Conservation (phyloP, 208 protist genomes). For the Acanthamoeba castellanii region DNA sequence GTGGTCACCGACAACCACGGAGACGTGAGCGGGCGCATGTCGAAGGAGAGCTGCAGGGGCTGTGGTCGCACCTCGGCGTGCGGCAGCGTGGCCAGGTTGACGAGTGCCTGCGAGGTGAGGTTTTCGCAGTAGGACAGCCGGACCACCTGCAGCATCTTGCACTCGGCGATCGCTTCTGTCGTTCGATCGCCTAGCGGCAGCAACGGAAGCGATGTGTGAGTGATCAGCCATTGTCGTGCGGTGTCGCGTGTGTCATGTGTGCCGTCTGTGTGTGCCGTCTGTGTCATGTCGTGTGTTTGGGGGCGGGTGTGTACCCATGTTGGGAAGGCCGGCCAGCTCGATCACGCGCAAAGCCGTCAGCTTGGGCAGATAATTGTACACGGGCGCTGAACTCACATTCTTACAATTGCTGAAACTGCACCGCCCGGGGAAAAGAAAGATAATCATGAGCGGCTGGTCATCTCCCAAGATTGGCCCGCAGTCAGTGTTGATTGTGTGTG, state of each 20-base stretch:
- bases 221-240: no score
- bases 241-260: neutral
- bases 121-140: constrained; percentile 40
- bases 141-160: constrained; percentile 29
- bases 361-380: constrained; percentile 33
- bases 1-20: no score
- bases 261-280: no score
- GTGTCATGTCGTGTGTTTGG: neutral
- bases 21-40: no score
- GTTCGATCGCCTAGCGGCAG: neutral
- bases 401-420: constrained; percentile 30
- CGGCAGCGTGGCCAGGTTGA: constrained; percentile 20
- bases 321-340: neutral
- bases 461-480: no score
- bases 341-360: neutral
- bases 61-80: neutral
- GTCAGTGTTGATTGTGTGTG: neutral
- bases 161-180: constrained; percentile 5
- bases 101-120: neutral
- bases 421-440: no score
- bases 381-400: constrained; percentile 5
- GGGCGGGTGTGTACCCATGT: neutral
- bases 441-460: no score
- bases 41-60: neutral
- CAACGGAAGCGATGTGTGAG: no score